Conservation (phyloP, 2,329 filamentous ascomycete species). For the Cytospora leucostoma region DNA sequence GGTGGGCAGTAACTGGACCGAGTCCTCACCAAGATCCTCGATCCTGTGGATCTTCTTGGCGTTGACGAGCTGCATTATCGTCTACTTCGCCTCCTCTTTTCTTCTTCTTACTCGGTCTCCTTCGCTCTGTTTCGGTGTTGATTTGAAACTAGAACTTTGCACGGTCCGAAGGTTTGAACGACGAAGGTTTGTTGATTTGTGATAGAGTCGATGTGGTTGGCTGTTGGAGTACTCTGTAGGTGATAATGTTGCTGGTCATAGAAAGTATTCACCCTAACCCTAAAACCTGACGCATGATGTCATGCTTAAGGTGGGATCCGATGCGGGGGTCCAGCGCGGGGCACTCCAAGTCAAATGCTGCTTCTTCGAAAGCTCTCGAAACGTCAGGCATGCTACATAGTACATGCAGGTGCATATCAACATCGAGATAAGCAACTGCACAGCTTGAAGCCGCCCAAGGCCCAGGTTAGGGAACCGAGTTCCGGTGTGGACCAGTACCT, state of each 20-base stretch:
- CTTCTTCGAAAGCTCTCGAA: no score
- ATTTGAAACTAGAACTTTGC: not conserved
- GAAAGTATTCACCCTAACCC: not conserved
- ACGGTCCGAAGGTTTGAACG: not conserved
- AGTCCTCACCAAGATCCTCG: conserved; percentile 42
- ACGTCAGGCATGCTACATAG: no score
- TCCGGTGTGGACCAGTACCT: no score
- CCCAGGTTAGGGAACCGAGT: no score
- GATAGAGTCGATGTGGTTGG: not conserved
- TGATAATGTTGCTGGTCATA: not conserved
- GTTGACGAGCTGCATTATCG: conserved; percentile 42
- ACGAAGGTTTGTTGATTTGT: not conserved
- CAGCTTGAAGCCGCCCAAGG: no score
- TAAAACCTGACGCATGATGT: not conserved
- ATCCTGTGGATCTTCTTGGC: conserved; percentile 42
- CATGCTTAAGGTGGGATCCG: not conserved
- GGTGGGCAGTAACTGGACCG: conserved; percentile 43
- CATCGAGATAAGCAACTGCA: no score
- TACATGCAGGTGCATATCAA: no score
- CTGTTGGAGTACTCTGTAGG: not conserved
- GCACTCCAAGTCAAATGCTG: no score
- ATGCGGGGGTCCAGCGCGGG: not conserved
- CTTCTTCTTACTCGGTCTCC: not conserved
- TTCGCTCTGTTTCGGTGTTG: not conserved
- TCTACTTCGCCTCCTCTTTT: not conserved